Evolutionary conservation across 352 stramenopile species (phyloP).

Genomic region (Halophytophthora polymorphica): DNA sequence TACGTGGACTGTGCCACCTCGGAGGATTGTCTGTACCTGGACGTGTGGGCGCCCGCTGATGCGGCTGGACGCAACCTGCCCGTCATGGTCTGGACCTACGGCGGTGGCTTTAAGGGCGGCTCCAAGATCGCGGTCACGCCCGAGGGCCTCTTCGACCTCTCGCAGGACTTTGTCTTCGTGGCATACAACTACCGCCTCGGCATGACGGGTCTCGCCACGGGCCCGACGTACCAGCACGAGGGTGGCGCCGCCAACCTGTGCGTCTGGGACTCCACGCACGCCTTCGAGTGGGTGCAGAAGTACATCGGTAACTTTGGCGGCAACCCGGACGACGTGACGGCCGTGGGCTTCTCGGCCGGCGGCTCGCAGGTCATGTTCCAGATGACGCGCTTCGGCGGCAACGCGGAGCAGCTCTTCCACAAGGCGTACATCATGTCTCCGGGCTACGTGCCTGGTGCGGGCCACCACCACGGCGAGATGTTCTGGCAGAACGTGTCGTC

Average conservation of each 20-base stretch:
- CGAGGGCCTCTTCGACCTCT: constrained; percentile 23
- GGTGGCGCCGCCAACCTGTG: constrained; percentile 22
- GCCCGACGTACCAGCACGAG: constrained; percentile 25
- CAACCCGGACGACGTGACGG: constrained; percentile 33
- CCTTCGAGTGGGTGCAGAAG: constrained; percentile 32
- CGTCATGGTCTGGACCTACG: constrained; percentile 35
- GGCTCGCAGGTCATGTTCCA: constrained; percentile 23
- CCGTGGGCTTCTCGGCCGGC: constrained; percentile 27
- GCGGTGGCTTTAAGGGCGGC: constrained; percentile 24
- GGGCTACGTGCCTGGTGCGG: constrained; percentile 15
- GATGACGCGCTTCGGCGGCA: constrained; percentile 26
- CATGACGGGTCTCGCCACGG: constrained; percentile 18
- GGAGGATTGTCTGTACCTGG: constrained; percentile 36
- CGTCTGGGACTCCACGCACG: constrained; percentile 25
- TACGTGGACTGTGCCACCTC: constrained; percentile 19
- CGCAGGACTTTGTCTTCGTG: constrained; percentile 31
- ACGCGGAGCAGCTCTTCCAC: constrained; percentile 19
- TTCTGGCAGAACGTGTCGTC: constrained; percentile 30
- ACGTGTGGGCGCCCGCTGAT: constrained; percentile 28
- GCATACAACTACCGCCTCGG: constrained; percentile 38
- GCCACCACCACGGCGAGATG: constrained; percentile 20
- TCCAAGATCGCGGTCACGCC: constrained; percentile 19
- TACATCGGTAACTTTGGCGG: constrained; percentile 41
- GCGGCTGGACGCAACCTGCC: constrained; percentile 20
- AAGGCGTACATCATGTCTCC: constrained; percentile 29